Percentiles rank a stretch among this genome's conserved stretches.
Conservation (phyloP, 306 rosid genomes). For the Begonia peltatifolia region DNA sequence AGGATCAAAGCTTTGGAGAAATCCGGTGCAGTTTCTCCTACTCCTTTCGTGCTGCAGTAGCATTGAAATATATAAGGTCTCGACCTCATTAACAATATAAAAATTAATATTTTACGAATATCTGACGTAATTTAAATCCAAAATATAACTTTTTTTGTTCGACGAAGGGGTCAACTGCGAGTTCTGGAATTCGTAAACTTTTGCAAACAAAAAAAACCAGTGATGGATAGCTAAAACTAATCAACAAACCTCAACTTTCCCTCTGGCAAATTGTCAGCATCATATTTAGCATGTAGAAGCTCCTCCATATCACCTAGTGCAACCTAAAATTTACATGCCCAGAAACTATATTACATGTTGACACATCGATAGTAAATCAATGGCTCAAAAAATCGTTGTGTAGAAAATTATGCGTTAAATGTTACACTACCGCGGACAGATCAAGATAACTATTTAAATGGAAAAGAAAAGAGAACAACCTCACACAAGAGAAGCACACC, state of each 20-base stretch:
- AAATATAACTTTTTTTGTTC: no score
- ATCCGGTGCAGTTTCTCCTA: constrained; percentile 72
- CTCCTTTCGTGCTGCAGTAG: constrained; percentile 71
- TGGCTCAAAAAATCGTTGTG: no score
- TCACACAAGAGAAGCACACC: constrained; percentile 94
- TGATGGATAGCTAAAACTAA: not conserved
- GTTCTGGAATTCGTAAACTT: no score
- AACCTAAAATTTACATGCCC: constrained; percentile 30
- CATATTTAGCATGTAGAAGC: constrained; percentile 49
- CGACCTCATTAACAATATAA: not conserved
- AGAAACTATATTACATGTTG: not conserved
- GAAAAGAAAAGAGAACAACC: constrained; percentile 25
- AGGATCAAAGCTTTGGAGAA: constrained; percentile 40
- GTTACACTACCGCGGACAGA: no score
- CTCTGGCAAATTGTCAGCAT: constrained; percentile 67
- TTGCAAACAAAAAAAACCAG: no score
- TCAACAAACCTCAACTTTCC: constrained; percentile 71
- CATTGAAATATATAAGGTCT: constrained; percentile 3
- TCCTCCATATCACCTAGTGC: constrained; percentile 91
- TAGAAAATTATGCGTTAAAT: no score
- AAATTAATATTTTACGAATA: no score
- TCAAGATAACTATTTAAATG: no score
- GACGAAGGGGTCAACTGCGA: no score
- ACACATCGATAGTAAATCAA: not conserved
- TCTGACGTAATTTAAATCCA: no score